Evolutionary conservation across 345 rosid species (phyloP), one percentile per base, ranked within the genome.

Genomic region (Corchorus olitorius): DNA sequence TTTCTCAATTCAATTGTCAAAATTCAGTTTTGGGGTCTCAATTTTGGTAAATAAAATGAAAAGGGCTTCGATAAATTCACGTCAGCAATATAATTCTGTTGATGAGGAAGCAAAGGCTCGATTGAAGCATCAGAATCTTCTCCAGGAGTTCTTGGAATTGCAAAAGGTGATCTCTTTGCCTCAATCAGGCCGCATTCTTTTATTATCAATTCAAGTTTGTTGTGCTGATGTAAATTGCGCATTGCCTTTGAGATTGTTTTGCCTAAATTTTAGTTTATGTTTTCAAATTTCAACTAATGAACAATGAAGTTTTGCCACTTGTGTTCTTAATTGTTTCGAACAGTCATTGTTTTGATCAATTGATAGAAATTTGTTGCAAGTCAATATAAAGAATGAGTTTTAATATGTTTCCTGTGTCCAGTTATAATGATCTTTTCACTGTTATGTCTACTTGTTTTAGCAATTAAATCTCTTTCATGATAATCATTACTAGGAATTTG

Each of bases 71-170:
- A 43, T 16, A 14, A 45, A 75, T 68, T 77, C 79, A 56, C 22
- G 8, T 72, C 46, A 62, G 48, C 64, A 50, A 50, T 48, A 80
- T 52, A 22, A 65, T 33, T 41, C 49, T 65, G 73, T 58, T 22
- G 67, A 74, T 3, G 83, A 71, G 65, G 83, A 76, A 61, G 72
- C 71, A 14, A 76, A 27, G 62, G 76, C 65, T 49, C 65, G 37
- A 70, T 19, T 78, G 59, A 83, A 84, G 77, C 74, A 79, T 55
- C 82, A 83, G 79, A 79, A 22, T 53, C 69, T 84, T 4, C 62
- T 83, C 46, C 72, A 81, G 68, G 87, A 84, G 37, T 87, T 50
- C 73, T 73, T 84, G 72, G 81, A 75, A 43, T 69, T 87, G 74
- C 86, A 77, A 60, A 87, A 83, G 87, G 87, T 83, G 50, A 54